Percentiles rank a stretch among this genome's conserved stretches.
Evolutionary conservation across 345 rosid species (phyloP).

Genomic region (Syzygium aromaticum): DNA sequence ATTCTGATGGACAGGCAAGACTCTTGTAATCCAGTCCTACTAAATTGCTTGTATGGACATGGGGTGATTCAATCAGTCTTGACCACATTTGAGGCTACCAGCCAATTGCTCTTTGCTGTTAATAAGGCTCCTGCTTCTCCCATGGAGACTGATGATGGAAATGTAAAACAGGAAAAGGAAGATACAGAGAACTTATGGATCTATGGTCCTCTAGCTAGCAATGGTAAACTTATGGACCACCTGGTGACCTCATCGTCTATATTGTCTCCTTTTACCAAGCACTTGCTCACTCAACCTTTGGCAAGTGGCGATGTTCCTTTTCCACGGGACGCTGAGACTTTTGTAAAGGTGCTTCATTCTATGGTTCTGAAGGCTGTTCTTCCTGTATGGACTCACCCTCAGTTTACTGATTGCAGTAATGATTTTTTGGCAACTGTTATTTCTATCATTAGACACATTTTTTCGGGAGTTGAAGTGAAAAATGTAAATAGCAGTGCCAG

Average conservation of each 20-base stretch:
- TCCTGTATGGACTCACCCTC: conserved; percentile 87
- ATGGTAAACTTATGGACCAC: conserved; percentile 93
- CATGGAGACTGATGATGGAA: conserved; percentile 82
- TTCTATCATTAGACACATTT: conserved; percentile 80
- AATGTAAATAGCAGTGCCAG: conserved; percentile 34
- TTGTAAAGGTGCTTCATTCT: conserved; percentile 90
- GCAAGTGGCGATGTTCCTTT: conserved; percentile 49
- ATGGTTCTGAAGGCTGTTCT: conserved; percentile 87
- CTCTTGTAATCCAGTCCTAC: conserved; percentile 75
- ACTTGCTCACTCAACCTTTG: conserved; percentile 74
- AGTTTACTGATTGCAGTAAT: conserved; percentile 70
- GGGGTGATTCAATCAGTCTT: conserved; percentile 77
- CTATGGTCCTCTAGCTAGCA: conserved; percentile 85
- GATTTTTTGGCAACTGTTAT: conserved; percentile 66
- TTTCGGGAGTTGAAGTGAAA: conserved; percentile 93
- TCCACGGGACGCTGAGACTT: conserved; percentile 82
- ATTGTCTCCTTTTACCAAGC: conserved; percentile 80
- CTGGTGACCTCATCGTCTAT: conserved; percentile 82
- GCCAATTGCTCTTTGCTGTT: conserved; percentile 67
- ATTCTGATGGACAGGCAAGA: conserved; percentile 82
- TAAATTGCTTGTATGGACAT: conserved; percentile 73
- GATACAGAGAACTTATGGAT: conserved; percentile 75
- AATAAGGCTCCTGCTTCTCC: conserved; percentile 70
- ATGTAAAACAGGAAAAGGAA: conserved; percentile 56
- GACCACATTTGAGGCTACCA: conserved; percentile 94